phyloP scores from a whole-genome alignment of 768 basidiomycete genomes.

The Piloderma croceum region DNA sequence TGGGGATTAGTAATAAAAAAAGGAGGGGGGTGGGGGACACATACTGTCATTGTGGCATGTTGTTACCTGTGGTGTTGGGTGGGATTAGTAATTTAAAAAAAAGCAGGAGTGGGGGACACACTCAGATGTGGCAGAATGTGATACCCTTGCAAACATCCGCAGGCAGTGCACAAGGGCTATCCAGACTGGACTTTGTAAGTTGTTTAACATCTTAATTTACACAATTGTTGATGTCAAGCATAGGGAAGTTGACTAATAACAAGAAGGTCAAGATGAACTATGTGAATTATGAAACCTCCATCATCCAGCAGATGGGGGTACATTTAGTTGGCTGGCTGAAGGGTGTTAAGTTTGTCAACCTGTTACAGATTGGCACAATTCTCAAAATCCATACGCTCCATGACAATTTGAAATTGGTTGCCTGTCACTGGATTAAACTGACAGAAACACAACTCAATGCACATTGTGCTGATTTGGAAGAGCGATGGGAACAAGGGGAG shows the following conservation, averaged over 20 bases:
- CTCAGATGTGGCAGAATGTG: background rate
- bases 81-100: no score
- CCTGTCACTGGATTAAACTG: constrained; percentile 4
- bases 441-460: background rate
- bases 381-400: background rate
- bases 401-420: background rate
- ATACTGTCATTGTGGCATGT: no score
- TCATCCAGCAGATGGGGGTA: constrained; percentile 1
- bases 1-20: no score
- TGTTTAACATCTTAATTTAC: background rate
- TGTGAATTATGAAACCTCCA: constrained; percentile 1
- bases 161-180: background rate
- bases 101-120: no score
- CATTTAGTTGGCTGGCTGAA: constrained; percentile 6
- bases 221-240: background rate
- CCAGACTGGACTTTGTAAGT: constrained; percentile 1
- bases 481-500: constrained; percentile 1
- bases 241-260: background rate
- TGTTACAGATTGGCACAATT: background rate
- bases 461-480: background rate
- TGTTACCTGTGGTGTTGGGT: no score
- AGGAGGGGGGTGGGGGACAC: no score
- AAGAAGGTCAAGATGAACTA: constrained; percentile 1
- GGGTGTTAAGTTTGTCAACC: constrained; percentile 2
- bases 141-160: background rate